A percentile compares a stretch with the other conserved stretches of the same genome.
Evolutionary conservation across 2,329 filamentous ascomycete genomes (phyloP).

Genomic region (Aspergillus nomiae): DNA sequence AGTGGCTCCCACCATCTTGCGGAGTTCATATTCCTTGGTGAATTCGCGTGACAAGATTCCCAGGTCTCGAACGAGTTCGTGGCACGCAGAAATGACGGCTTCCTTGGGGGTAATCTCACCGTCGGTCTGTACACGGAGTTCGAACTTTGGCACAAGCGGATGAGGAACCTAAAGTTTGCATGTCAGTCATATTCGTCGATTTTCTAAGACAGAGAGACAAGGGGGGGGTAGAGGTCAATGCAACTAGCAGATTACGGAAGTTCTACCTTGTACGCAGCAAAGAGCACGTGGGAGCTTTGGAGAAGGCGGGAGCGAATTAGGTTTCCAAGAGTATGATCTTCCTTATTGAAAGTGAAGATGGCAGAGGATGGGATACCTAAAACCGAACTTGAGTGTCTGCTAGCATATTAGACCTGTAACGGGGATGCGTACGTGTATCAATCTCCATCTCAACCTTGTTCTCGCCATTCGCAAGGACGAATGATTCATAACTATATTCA

Average conservation of each 20-base stretch:
- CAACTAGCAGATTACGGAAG: slow-evolving; percentile 21
- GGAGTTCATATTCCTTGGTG: slow-evolving; percentile 86
- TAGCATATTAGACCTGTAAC: not conserved
- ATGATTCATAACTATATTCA: slow-evolving; percentile 79
- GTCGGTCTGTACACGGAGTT: slow-evolving; percentile 88
- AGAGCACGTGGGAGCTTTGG: slow-evolving; percentile 78
- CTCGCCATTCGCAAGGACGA: slow-evolving; percentile 82
- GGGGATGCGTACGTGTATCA: slow-evolving; percentile 74
- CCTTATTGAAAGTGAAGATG: slow-evolving; percentile 93
- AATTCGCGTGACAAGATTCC: slow-evolving; percentile 82
- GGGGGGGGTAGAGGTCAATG: slow-evolving; percentile 25
- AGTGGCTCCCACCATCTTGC: slow-evolving; percentile 75
- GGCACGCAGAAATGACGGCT: slow-evolving; percentile 77
- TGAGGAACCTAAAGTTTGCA: slow-evolving; percentile 41
- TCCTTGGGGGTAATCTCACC: slow-evolving; percentile 86
- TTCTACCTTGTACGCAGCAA: slow-evolving; percentile 88
- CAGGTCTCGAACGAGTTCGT: slow-evolving; percentile 79
- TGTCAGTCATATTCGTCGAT: not conserved
- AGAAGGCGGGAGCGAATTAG: slow-evolving; percentile 83
- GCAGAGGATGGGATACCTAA: slow-evolving; percentile 90
- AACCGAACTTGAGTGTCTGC: not conserved
- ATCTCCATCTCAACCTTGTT: slow-evolving; percentile 89
- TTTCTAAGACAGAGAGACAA: not conserved
- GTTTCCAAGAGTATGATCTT: slow-evolving; percentile 95
- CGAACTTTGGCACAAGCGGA: slow-evolving; percentile 56